Conservation (phyloP, 768 basidiomycete species). For the Pleurotus sapidus region DNA sequence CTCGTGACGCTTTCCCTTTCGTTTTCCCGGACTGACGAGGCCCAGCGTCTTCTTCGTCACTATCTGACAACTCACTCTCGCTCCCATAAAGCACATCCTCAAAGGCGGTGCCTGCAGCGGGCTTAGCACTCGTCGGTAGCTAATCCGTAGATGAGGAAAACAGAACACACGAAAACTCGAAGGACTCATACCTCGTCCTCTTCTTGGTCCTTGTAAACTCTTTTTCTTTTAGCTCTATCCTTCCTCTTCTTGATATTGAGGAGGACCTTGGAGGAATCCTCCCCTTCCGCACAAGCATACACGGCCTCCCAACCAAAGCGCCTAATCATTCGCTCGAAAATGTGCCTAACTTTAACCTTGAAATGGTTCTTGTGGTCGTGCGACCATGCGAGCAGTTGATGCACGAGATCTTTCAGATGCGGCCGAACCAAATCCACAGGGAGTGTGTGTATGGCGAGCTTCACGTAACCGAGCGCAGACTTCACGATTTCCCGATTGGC, state of each 20-base stretch:
- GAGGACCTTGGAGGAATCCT: constrained; percentile 85
- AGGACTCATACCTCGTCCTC: constrained; percentile 39
- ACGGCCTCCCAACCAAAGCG: constrained; percentile 89
- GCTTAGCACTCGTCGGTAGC: constrained; percentile 41
- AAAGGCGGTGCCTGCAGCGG: constrained; percentile 80
- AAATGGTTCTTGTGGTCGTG: constrained; percentile 99
- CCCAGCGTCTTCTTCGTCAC: constrained; percentile 52
- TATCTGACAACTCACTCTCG: constrained; percentile 84
- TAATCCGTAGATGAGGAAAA: constrained; percentile 16
- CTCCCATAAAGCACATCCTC: constrained; percentile 97
- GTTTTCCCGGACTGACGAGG: constrained; percentile 26
- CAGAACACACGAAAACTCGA: constrained; percentile 1
- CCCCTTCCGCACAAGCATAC: constrained; percentile 67
- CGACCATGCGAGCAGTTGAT: constrained; percentile 85
- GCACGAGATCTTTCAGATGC: constrained; percentile 75
- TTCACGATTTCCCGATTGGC: constrained; percentile 98
- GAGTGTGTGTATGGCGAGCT: constrained; percentile 87
- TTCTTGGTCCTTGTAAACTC: constrained; percentile 54
- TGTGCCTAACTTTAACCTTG: constrained; percentile 94
- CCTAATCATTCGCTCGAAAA: constrained; percentile 93
- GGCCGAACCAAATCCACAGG: constrained; percentile 69
- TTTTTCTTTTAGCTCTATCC: constrained; percentile 89
- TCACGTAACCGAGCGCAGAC: constrained; percentile 91
- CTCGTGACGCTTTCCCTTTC: constrained; percentile 27
- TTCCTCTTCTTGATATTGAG: constrained; percentile 95